A percentile compares a stretch with the other conserved stretches of the same genome.
phyloP scores from a whole-genome alignment of 2,329 filamentous ascomycete genomes.

The Fusarium denticulatum region DNA sequence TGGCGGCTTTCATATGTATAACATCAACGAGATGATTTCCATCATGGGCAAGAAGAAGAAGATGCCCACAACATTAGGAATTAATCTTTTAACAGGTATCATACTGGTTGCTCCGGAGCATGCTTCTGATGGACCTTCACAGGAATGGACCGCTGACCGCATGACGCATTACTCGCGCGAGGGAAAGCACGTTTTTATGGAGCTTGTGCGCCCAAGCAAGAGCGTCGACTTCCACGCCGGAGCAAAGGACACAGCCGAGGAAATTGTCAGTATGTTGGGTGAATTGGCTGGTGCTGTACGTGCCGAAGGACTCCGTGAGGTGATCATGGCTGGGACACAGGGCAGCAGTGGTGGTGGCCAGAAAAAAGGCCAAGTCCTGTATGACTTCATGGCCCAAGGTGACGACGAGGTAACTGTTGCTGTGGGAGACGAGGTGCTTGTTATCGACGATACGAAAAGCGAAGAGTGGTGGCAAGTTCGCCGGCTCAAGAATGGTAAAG shows the following conservation, averaged over 20 bases:
- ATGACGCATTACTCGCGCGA: constrained; percentile 98
- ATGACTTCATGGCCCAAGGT: constrained; percentile 96
- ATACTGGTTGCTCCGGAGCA: constrained; percentile 93
- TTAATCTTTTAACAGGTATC: constrained; percentile 86
- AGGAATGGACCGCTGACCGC: constrained; percentile 94
- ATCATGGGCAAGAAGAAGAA: constrained; percentile 97
- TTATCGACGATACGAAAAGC: constrained; percentile 90
- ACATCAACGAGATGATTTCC: constrained; percentile 97
- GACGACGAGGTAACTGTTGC: constrained; percentile 96
- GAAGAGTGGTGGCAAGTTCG: constrained; percentile 99
- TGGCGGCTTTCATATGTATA: constrained; percentile 92
- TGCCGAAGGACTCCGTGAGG: constrained; percentile 85
- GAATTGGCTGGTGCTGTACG: constrained; percentile 88
- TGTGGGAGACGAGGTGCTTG: constrained; percentile 87
- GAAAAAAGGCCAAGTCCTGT: constrained; percentile 87
- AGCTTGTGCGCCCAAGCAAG: constrained; percentile 90
- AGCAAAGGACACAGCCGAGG: constrained; percentile 93
- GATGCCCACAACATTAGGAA: constrained; percentile 96
- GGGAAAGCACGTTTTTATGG: constrained; percentile 97
- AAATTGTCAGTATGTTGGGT: constrained; percentile 88
- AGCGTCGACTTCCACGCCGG: constrained; percentile 97
- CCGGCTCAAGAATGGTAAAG: constrained; percentile 88
- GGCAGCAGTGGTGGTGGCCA: constrained; percentile 45
- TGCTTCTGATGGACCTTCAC: constrained; percentile 80
- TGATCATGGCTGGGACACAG: constrained; percentile 81